Conservation (phyloP, 352 stramenopile species). For the Globisporangium orthogonon region DNA sequence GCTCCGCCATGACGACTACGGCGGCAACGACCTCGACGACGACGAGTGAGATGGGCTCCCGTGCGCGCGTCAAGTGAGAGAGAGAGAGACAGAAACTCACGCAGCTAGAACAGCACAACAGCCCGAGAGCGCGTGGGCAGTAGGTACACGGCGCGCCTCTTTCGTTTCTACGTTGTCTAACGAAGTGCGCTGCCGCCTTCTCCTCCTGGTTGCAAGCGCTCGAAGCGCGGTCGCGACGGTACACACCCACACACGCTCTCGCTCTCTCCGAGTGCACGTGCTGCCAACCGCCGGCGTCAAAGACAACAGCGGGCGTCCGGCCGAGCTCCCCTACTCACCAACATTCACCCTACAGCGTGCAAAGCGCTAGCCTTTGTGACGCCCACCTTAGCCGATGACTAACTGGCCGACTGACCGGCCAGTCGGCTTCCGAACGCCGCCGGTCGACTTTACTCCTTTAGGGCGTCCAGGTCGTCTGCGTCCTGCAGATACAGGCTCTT, state of each 20-base stretch:
- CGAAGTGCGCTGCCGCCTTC: conserved; percentile 9
- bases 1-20: neutral
- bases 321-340: conserved; percentile 9
- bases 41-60: neutral
- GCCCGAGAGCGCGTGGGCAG: neutral
- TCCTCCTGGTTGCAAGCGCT: conserved; percentile 4
- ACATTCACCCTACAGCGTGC: conserved; percentile 19
- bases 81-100: too few species aligned
- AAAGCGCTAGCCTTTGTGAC: conserved; percentile 13
- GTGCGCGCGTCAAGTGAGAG: too few species aligned
- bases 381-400: conserved; percentile 6
- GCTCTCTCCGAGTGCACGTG: too few species aligned
- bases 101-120: neutral
- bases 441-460: conserved; percentile 54
- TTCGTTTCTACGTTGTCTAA: conserved; percentile 14
- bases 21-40: neutral
- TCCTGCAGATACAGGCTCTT: conserved; percentile 84
- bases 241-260: neutral
- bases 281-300: neutral
- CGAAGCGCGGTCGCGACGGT: conserved; percentile 2
- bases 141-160: neutral
- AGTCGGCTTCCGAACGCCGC: neutral
- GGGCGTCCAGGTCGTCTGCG: conserved; percentile 62
- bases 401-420: neutral
- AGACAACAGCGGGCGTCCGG: neutral